Conservation (phyloP, 345 rosid species). For the Triadica sebifera region DNA sequence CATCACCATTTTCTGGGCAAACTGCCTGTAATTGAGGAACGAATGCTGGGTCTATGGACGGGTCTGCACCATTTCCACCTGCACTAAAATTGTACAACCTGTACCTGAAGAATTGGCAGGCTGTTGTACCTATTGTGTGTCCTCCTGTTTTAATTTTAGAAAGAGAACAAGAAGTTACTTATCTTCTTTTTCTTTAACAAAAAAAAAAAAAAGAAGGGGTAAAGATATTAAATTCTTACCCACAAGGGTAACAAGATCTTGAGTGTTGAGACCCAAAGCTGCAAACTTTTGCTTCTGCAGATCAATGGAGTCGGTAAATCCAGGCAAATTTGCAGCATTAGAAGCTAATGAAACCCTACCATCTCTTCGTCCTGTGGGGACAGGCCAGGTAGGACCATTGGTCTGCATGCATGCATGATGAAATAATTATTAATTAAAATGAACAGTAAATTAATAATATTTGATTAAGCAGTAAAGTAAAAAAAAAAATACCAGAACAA, state of each 20-base stretch:
- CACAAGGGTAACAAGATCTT: conserved; percentile 39
- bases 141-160: conserved; percentile 31
- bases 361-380: conserved; percentile 45
- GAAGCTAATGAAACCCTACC: conserved; percentile 35
- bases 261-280: conserved; percentile 25
- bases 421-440: too few relatives aligned
- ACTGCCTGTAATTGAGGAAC: conserved; percentile 39
- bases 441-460: too few relatives aligned
- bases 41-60: conserved; percentile 40
- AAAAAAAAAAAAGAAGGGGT: background rate
- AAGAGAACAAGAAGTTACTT: too few relatives aligned
- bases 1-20: conserved; percentile 50
- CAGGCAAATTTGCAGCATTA: conserved; percentile 29
- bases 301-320: conserved; percentile 22
- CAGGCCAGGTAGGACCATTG: conserved; percentile 65
- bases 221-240: conserved; percentile 12
- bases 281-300: conserved; percentile 28
- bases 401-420: conserved; percentile 35
- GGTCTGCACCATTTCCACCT: conserved; percentile 35
- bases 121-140: conserved; percentile 63
- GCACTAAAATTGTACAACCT: conserved; percentile 47
- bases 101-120: conserved; percentile 45
- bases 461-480: too few relatives aligned
- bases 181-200: background rate
- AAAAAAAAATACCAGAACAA: conserved; percentile 40